Evolutionary conservation across 1,284 basidiomycete genomes (phyloP), one percentile per base, ranked within the genome.

Genomic region (Malassezia caprae): DNA sequence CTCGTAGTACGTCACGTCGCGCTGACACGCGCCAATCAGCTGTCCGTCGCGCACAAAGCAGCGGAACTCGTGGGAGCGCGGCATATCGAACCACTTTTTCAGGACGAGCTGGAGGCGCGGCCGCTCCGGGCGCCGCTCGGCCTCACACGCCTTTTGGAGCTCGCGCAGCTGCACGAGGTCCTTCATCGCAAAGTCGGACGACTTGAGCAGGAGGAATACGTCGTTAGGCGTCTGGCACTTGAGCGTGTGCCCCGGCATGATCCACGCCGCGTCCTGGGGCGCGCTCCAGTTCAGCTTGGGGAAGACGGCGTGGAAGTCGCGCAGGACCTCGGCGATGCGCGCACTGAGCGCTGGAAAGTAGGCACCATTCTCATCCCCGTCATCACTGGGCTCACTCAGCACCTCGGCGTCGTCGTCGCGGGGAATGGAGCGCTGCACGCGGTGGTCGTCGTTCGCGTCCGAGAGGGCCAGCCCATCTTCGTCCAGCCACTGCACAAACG

Each of bases 181-280:
- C 62, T 93, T 87, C 7, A 82, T 80, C 42, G 90, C 79, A 64
- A 94, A 94, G 72, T 96, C 88, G 44, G 87, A 90, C 2, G 87
- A 88, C 76, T 98, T 98, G 61, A 98, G 80, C 0, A 94, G 78
- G 42, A 96, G 80, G 75, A 96, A 96, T 24, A 96, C 84, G 64
- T 98, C 93, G 4, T 85, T 82, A 0, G 90, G 89, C 1, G 83
- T 82, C 7, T 82, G 84, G 75, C 91, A 96, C 76, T 86, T 86
- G 35, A 96, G 78, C 0, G 87, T 88, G 5, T 85, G 84, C n/a
- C 86, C 80, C 1, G 89, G 86, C 1, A 94, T 79, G 59, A 98
- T 83, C 87, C 90, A 96, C 2, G 86, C 82, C 12, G 90, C 88
- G 69, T 96, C 91, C 87, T 91, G 61, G 0, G 72, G 72, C 11